Evolutionary conservation across 2,329 filamentous ascomycete species (phyloP).

Genomic region (Pezicula neosporulosa): DNA sequence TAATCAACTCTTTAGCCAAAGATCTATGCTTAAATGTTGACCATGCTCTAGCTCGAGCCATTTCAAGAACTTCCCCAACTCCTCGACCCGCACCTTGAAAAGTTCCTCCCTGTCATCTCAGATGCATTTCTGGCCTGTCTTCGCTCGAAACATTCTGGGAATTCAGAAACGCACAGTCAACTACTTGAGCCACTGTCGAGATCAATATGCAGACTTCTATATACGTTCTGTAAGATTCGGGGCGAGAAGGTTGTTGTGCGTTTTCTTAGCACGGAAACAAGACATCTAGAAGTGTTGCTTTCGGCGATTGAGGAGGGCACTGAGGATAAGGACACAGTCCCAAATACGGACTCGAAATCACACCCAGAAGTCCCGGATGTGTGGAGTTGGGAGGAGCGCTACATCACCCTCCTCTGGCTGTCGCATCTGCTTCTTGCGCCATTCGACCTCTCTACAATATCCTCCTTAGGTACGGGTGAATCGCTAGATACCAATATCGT

Average conservation of each 20-base stretch:
- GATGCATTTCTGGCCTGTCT: conserved; percentile 72
- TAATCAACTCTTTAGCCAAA: conserved; percentile 4
- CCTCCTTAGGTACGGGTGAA: conserved; percentile 51
- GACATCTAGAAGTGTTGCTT: conserved; percentile 77
- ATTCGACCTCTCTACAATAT: conserved; percentile 87
- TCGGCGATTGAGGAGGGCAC: conserved; percentile 61
- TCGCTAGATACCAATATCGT: conserved; percentile 37
- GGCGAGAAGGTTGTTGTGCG: conserved; percentile 89
- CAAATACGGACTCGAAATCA: background rate
- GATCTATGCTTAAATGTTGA: conserved; percentile 11
- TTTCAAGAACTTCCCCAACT: conserved; percentile 97
- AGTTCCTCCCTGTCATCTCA: conserved; percentile 70
- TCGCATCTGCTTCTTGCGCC: conserved; percentile 80
- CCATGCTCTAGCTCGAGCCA: conserved; percentile 57
- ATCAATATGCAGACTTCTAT: conserved; percentile 77
- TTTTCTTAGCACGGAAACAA: conserved; percentile 88
- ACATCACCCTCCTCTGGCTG: conserved; percentile 84
- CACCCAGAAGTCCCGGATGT: conserved; percentile 10
- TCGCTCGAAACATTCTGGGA: conserved; percentile 40
- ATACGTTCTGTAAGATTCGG: conserved; percentile 90
- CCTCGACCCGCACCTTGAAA: conserved; percentile 77
- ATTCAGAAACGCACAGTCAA: conserved; percentile 23
- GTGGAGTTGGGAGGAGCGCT: conserved; percentile 84
- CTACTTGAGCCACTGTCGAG: conserved; percentile 33
- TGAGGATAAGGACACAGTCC: conserved; percentile 6